phyloP scores from a whole-genome alignment of 176 grass and related monocot genomes.

The Leersia perrieri region DNA sequence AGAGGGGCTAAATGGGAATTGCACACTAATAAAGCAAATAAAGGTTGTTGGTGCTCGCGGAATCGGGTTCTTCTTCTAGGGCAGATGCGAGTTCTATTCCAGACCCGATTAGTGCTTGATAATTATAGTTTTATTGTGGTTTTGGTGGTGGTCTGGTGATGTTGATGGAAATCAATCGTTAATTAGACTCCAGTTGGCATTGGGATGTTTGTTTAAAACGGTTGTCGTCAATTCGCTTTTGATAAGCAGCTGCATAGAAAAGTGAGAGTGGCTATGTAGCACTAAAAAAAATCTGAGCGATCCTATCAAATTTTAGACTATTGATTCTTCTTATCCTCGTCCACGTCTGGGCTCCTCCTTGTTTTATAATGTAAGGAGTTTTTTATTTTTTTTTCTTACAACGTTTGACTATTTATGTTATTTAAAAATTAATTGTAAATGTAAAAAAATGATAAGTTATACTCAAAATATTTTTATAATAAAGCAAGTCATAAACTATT shows the following conservation, averaged over 20 bases:
- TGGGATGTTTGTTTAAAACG: background rate
- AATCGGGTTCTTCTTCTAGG: conserved; percentile 36
- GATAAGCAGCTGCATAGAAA: background rate
- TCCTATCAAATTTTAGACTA: no score
- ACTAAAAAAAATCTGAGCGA: background rate
- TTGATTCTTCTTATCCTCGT: background rate
- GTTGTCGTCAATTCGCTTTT: conserved; percentile 8
- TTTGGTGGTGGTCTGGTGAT: background rate
- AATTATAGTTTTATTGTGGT: background rate
- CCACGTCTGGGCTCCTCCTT: background rate
- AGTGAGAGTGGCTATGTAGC: background rate
- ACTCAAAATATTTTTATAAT: no score
- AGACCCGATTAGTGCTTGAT: background rate
- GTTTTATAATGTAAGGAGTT: no score
- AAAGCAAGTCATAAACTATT: no score
- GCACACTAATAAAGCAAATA: background rate
- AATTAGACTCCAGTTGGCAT: background rate
- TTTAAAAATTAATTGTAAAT: no score
- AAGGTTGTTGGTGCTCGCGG: background rate
- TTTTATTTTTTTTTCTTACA: background rate
- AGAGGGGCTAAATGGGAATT: background rate
- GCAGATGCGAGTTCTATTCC: conserved; percentile 35
- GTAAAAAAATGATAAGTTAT: no score
- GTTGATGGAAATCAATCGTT: background rate
- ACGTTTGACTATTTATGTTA: no score